These are phyloP conservation scores for Isoetes taiwanensis DNA, from an alignment of 75 land plant species.

Conservation along the genomic window DNA sequence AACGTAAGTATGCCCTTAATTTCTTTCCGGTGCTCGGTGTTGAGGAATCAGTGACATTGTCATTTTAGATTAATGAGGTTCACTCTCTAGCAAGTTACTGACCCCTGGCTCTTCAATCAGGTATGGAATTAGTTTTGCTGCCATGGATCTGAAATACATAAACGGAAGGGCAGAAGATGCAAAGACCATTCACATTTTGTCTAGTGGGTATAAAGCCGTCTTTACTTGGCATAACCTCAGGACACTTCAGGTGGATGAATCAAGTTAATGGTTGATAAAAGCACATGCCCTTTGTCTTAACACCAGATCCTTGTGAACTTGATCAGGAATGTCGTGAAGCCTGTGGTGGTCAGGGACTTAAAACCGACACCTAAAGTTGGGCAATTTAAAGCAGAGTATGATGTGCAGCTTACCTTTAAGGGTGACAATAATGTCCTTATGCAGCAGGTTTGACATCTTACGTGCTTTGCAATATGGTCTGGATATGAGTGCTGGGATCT, in stretches of 20 bases:
- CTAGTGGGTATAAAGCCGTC: constrained; percentile 91
- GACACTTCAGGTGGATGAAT: constrained; percentile 94
- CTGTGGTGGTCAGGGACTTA: constrained; percentile 96
- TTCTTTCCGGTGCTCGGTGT: background rate
- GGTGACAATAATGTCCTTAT: constrained; percentile 87
- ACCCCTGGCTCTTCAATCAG: no score
- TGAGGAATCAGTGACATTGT: no score
- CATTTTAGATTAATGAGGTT: no score
- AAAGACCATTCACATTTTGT: constrained; percentile 73
- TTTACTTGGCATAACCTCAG: constrained; percentile 87
- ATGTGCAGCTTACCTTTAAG: constrained; percentile 89
- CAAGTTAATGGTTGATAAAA: background rate
- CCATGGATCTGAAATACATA: constrained; percentile 60
- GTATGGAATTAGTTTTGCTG: constrained; percentile 81
- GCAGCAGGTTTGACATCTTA: constrained; percentile 80
- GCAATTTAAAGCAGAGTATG: constrained; percentile 61
- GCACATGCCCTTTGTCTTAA: background rate
- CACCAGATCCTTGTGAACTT: background rate
- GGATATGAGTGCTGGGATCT: no score
- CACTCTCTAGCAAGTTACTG: no score
- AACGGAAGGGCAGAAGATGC: constrained; percentile 47
- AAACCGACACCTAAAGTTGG: constrained; percentile 83
- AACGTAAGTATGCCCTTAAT: constrained; percentile 31
- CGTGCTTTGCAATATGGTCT: no score
- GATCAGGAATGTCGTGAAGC: constrained; percentile 93